Base-by-base conservation (phyloP, 2,329 filamentous ascomycete genomes). In the Didymellaceae sp. region DNA sequence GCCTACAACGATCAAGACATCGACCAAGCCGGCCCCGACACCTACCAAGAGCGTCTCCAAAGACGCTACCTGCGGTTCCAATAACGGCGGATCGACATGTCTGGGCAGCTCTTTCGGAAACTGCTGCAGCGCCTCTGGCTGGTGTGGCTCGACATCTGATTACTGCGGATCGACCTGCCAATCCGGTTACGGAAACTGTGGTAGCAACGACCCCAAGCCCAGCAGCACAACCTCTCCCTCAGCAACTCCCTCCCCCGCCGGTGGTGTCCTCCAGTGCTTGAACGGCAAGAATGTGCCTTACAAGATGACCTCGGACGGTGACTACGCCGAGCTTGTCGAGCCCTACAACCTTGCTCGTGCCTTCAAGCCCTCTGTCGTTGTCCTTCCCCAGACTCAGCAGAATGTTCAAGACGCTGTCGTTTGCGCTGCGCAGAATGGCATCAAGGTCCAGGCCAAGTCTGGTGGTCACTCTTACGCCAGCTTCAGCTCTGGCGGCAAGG, bases 381-480 rank as follows among this genome's bases (percentile, higher is more conserved):
- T 85, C 2, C 74, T 82, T 6, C 85, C 85, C 0, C 69, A 74
- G 5, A 82, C 73, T 0, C 73, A 78, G 9, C 67, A 80, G 17
- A 81, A 87, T 45, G 79, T 87, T 2, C 77, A 83, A 1, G 78
- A 72, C 16, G 80, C 83, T 11, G 77, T 88, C 30, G 78, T 80
- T 41, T 87, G 85, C 62, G 85, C 84, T 5, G 74, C 65, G 2
- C 54, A 77, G 18, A 73, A 75, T 49, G 72, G 73, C 5, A 68
- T 82, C 43, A 80, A 82, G 56, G 82, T 87, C 0, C 84, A 87
- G 62, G 80, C 85, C 17, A 82, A 78, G 56, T 85, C 83, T 1
- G 86, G 85, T 4, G 86, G 86, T 0, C 86, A 88, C 61, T 87
- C 83, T 0, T 88, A 85, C 55, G 84, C 75, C 1, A 78, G 76